Percentiles rank a stretch among this genome's conserved stretches.
phyloP scores from a whole-genome alignment of 2,329 filamentous ascomycete genomes.

The Penicillium concentricum region DNA sequence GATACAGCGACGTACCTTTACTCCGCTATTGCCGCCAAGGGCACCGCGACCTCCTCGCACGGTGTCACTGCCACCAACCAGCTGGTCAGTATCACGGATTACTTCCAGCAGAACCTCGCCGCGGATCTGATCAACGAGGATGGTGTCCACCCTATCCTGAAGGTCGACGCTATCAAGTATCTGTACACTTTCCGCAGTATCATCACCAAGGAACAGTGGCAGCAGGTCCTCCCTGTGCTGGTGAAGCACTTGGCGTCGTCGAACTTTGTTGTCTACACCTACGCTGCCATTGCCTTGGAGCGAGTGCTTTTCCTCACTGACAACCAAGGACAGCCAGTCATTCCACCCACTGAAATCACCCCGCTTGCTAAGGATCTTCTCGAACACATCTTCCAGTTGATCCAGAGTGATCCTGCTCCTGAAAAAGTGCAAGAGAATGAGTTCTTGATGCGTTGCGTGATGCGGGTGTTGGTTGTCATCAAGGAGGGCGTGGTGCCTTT shows the following conservation, averaged over 20 bases:
- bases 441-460: slow-evolving; percentile 97
- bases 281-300: slow-evolving; percentile 95
- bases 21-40: slow-evolving; percentile 89
- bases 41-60: slow-evolving; percentile 78
- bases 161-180: slow-evolving; percentile 98
- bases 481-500: slow-evolving; percentile 75
- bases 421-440: slow-evolving; percentile 98
- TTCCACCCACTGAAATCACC: slow-evolving; percentile 74
- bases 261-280: slow-evolving; percentile 97
- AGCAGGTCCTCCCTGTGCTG: slow-evolving; percentile 80
- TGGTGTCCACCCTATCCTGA: slow-evolving; percentile 76
- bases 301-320: slow-evolving; percentile 82
- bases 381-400: slow-evolving; percentile 84
- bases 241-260: slow-evolving; percentile 86
- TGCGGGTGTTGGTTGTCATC: slow-evolving; percentile 94
- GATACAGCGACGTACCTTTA: slow-evolving; percentile 98
- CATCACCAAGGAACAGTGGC: slow-evolving; percentile 88
- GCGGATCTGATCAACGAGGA: slow-evolving; percentile 74
- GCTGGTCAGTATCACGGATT: slow-evolving; percentile 85
- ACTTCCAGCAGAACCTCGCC: slow-evolving; percentile 91
- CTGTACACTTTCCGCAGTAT: slow-evolving; percentile 96
- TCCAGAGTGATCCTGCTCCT: slow-evolving; percentile 78
- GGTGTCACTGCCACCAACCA: slow-evolving; percentile 88
- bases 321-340: slow-evolving; percentile 72
- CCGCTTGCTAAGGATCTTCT: slow-evolving; percentile 82